Evolutionary conservation across 495 filamentous ascomycete genomes (phyloP), one percentile per base, ranked within the genome.

Genomic region (Penicillium manginii): DNA sequence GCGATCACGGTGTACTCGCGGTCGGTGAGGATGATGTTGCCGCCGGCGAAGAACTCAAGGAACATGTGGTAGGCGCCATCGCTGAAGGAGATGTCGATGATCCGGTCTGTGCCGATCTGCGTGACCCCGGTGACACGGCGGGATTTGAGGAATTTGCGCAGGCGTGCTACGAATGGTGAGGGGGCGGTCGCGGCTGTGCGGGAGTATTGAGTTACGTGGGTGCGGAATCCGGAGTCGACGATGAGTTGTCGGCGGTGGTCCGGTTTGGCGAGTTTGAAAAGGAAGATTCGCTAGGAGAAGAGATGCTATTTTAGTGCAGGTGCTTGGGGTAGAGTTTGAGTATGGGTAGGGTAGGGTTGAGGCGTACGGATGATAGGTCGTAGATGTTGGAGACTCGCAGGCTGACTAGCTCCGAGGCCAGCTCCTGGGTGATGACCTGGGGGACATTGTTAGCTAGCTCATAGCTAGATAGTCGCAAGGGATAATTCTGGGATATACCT

Each of bases 1-100:
- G 88, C 84, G 12, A 97, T 67, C 57, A 97, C 89, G 48, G 84
- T 89, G 54, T 91, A 77, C 14, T 93, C 88, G 39, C 81, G 79
- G 67, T 97, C 91, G 3, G 92, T 96, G 50, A 98, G 78, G 51
- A 98, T 89, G 54, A 98, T 87, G 71, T 98, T 98, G 33, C 94
- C 94, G n/a, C 84, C 85, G 4, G 94, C 93, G 73, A 94, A 98
- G 75, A 98, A 98, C 73, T 98, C 94, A 39, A 98, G 77, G 68
- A 91, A 96, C 35, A 98, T 77, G 37, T 88, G 82, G 67, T 93
- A 97, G 60, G 84, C 81, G 18, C 94, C 93, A 78, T 97, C 92
- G 65, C 90, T 93, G 72, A 98, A 97, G 69, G 88, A 83, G 53
- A 98, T 84, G 67, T 97, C 92, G 54, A 98, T 89, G 55, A 98